These are phyloP conservation scores for Xylariaceae sp. DNA, from an alignment of 2,329 filamentous ascomycete species.

Conservation along the genomic window DNA sequence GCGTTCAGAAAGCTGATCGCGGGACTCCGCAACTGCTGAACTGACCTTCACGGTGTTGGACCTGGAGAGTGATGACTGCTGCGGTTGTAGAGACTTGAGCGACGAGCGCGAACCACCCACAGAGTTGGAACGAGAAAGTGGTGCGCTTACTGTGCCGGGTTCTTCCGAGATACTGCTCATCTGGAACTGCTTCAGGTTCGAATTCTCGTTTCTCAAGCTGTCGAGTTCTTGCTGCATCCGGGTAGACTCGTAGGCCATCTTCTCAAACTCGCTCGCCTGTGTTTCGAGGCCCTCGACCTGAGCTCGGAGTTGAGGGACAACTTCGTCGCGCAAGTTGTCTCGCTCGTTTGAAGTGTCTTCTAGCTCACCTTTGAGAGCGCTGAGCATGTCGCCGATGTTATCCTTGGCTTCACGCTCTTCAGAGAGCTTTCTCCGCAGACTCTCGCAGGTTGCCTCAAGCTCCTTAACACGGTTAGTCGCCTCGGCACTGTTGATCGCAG, in stretches of 20 bases:
- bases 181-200: conserved; percentile 42
- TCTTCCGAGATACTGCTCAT: conserved; percentile 36
- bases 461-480: conserved; percentile 63
- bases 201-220: conserved; percentile 61
- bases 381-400: conserved; percentile 88
- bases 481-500: conserved; percentile 52
- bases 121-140: conserved; percentile 40
- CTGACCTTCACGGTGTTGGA: conserved; percentile 53
- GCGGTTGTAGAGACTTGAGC: conserved; percentile 36
- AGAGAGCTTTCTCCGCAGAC: conserved; percentile 70
- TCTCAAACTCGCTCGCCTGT: conserved; percentile 66
- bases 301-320: conserved; percentile 72
- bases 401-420: conserved; percentile 85
- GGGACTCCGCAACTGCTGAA: conserved; percentile 42
- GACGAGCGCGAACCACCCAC: conserved; percentile 46
- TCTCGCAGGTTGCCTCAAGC: conserved; percentile 74
- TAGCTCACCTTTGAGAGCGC: conserved; percentile 76
- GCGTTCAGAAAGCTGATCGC: conserved; percentile 68
- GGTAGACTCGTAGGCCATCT: conserved; percentile 70
- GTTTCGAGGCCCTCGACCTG: conserved; percentile 73
- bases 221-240: conserved; percentile 85
- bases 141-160: conserved; percentile 29
- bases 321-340: conserved; percentile 84
- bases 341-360: conserved; percentile 75
- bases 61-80: conserved; percentile 45